Evolutionary conservation across 495 filamentous ascomycete species (phyloP).

Genomic region (Tricharina praecox): DNA sequence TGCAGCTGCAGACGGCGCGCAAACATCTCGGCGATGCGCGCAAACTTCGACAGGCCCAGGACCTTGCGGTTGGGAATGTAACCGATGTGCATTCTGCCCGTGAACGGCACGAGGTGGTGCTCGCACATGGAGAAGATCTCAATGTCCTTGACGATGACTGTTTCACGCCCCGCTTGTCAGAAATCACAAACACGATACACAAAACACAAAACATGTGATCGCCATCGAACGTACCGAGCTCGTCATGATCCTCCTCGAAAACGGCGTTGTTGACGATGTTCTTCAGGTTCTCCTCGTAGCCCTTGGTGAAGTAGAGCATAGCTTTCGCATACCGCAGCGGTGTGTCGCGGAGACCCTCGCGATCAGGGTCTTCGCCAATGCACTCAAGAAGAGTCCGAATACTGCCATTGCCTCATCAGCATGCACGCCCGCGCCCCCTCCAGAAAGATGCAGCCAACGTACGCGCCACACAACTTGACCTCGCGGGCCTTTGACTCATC

Average conservation of each 20-base stretch:
- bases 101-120: slow-evolving; percentile 94
- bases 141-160: slow-evolving; percentile 91
- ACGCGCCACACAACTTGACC: slow-evolving; percentile 62
- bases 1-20: slow-evolving; percentile 83
- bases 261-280: slow-evolving; percentile 90
- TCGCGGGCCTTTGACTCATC: slow-evolving; percentile 55
- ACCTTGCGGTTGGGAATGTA: slow-evolving; percentile 80
- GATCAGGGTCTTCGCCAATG: slow-evolving; percentile 83
- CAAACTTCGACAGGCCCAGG: slow-evolving; percentile 87
- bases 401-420: no score
- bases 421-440: no score
- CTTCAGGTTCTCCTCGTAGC: slow-evolving; percentile 87
- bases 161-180: background rate
- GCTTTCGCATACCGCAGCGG: slow-evolving; percentile 87
- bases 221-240: slow-evolving; percentile 32
- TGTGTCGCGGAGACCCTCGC: slow-evolving; percentile 74
- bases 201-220: no score
- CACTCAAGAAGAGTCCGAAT: slow-evolving; percentile 84
- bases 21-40: slow-evolving; percentile 95
- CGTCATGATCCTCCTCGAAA: slow-evolving; percentile 93
- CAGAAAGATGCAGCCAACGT: no score
- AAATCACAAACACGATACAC: background rate
- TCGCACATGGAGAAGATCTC: slow-evolving; percentile 93
- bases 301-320: slow-evolving; percentile 97
- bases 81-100: slow-evolving; percentile 97